A percentile compares a stretch with the other conserved stretches of the same genome.
Evolutionary conservation across 208 protist genomes (phyloP).

Genomic region (Acanthamoeba sp.): DNA sequence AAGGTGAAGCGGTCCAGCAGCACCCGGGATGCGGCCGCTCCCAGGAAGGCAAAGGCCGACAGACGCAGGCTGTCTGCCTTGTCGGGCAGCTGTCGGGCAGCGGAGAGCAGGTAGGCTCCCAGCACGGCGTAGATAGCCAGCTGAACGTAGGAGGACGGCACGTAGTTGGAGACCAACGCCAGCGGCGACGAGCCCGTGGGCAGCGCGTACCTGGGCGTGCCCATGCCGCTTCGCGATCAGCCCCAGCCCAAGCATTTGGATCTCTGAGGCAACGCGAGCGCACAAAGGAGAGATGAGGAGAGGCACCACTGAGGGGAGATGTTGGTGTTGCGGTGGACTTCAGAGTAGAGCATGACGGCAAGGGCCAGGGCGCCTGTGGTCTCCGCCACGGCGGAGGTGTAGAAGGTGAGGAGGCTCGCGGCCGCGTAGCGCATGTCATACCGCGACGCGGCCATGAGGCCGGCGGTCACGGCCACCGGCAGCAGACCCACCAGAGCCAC

Average conservation of each 20-base stretch:
- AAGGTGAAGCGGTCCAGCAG: neutral
- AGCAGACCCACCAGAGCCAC: constrained; percentile 1
- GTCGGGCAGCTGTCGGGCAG: neutral
- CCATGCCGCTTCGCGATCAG: neutral
- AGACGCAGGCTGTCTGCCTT: neutral
- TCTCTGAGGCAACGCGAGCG: too few relatives aligned
- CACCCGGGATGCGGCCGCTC: neutral
- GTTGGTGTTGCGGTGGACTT: constrained; percentile 6
- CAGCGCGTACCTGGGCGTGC: constrained; percentile 15
- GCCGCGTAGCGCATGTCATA: constrained; percentile 39
- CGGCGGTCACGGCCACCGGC: neutral
- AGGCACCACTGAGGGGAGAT: neutral
- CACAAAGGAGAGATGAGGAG: neutral
- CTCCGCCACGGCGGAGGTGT: constrained; percentile 6
- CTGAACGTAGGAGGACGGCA: constrained; percentile 48
- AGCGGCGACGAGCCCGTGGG: constrained; percentile 28
- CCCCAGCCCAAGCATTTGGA: too few relatives aligned
- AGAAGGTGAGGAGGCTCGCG: constrained; percentile 12
- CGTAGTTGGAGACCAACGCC: constrained; percentile 10
- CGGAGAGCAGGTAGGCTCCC: neutral
- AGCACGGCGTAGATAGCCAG: neutral
- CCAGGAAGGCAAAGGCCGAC: constrained; percentile 22
- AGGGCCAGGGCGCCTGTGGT: constrained; percentile 25
- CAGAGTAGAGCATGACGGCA: constrained; percentile 15
- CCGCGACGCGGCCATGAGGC: neutral